phyloP scores from a whole-genome alignment of 345 rosid genomes.

The Salix exigua region DNA sequence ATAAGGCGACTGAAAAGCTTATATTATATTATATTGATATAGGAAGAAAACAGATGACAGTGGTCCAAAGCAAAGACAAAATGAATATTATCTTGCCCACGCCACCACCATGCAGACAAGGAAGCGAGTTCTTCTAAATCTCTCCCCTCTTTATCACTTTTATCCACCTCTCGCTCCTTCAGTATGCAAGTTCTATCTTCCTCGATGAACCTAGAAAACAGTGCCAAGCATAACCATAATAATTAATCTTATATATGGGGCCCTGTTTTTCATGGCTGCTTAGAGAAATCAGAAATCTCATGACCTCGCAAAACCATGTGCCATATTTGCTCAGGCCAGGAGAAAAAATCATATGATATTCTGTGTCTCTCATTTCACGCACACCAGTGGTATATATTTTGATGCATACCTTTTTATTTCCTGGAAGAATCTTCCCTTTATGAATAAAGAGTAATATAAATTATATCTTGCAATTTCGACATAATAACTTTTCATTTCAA shows the following conservation, averaged over 20 bases:
- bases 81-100: slow-evolving; percentile 41
- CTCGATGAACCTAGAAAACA: slow-evolving; percentile 3
- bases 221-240: not conserved
- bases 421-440: too few species aligned
- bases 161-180: slow-evolving; percentile 6
- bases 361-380: not conserved
- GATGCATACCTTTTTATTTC: not conserved
- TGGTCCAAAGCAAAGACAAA: slow-evolving; percentile 42
- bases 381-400: not conserved
- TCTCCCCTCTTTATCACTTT: slow-evolving; percentile 9
- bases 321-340: not conserved
- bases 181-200: not conserved
- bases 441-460: too few species aligned
- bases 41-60: slow-evolving; percentile 20
- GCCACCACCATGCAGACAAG: slow-evolving; percentile 42
- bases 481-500: too few species aligned
- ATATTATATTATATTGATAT: too few species aligned
- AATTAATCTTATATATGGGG: not conserved
- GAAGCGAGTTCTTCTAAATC: slow-evolving; percentile 17
- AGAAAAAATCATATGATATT: not conserved
- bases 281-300: not conserved
- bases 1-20: not conserved
- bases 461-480: too few species aligned
- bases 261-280: not conserved
- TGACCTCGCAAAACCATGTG: not conserved